phyloP scores from a whole-genome alignment of 192 early-diverging fungal species.

The Coemansia aciculifera region DNA sequence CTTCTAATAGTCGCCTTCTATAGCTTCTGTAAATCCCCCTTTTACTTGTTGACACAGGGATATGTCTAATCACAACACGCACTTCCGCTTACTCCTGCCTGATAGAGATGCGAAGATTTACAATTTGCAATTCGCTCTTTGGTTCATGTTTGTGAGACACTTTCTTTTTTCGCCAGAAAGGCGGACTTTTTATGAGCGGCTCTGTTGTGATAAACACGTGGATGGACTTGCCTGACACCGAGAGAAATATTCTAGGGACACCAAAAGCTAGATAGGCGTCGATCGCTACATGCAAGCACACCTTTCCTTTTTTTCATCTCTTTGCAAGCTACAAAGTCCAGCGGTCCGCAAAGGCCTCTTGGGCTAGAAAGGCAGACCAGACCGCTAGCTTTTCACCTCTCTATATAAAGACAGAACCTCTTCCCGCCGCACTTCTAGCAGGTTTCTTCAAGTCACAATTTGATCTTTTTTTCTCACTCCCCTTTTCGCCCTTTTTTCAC shows the following conservation, averaged over 20 bases:
- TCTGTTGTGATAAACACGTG: too few species aligned
- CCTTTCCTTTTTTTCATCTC: neutral
- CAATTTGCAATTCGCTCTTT: neutral
- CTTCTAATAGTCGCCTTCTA: neutral
- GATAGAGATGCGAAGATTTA: neutral
- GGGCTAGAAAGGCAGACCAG: neutral
- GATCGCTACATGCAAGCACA: neutral
- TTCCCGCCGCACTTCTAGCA: neutral
- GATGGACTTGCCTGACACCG: too few species aligned
- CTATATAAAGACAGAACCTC: neutral
- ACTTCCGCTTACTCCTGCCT: neutral
- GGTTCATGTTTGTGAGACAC: too few species aligned
- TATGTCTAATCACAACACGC: neutral
- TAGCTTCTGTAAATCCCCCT: neutral
- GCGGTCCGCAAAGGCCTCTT: neutral
- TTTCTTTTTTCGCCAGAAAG: too few species aligned
- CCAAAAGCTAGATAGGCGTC: neutral
- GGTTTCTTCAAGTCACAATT: neutral
- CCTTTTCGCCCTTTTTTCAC: conserved; percentile 7
- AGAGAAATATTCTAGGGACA: neutral
- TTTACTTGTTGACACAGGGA: neutral
- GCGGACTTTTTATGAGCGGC: too few species aligned
- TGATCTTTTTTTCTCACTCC: neutral
- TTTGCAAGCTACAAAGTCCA: neutral
- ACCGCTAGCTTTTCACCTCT: neutral